Conservation (phyloP, 495 filamentous ascomycete species). For the Penicillium cosmopolitanum region DNA sequence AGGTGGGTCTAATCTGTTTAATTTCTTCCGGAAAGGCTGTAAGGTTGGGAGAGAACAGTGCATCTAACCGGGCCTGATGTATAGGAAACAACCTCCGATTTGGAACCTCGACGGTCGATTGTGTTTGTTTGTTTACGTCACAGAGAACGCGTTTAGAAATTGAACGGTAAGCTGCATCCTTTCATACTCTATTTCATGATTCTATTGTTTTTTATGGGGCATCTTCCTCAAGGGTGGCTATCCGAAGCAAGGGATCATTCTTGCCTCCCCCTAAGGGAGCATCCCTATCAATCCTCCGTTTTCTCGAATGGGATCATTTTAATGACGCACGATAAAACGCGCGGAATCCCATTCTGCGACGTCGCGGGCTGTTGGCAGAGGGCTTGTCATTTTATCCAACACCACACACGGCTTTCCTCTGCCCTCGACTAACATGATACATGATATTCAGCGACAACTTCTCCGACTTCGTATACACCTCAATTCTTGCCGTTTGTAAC, state of each 20-base stretch:
- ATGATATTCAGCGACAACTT: slow-evolving; percentile 14
- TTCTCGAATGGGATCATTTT: slow-evolving; percentile 20
- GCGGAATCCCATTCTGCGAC: slow-evolving; percentile 20
- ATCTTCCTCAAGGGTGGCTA: slow-evolving; percentile 14
- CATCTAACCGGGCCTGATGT: not conserved
- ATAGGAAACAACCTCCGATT: slow-evolving; percentile 8
- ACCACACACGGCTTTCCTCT: slow-evolving; percentile 7
- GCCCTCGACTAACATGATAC: slow-evolving; percentile 20
- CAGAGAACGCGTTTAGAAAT: slow-evolving; percentile 23
- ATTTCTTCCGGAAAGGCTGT: not conserved
- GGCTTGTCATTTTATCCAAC: slow-evolving; percentile 5
- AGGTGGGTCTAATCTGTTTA: not conserved
- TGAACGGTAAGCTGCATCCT: slow-evolving; percentile 30
- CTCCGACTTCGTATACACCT: slow-evolving; percentile 4
- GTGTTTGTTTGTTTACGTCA: slow-evolving; percentile 29
- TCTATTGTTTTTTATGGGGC: slow-evolving; percentile 9
- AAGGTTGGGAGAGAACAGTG: slow-evolving; percentile 1
- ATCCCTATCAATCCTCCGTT: slow-evolving; percentile 19
- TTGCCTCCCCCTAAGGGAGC: slow-evolving; percentile 15
- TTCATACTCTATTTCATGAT: slow-evolving; percentile 2
- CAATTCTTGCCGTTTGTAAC: slow-evolving; percentile 2
- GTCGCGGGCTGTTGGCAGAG: slow-evolving; percentile 6
- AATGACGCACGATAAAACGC: slow-evolving; percentile 19
- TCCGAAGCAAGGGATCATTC: slow-evolving; percentile 31
- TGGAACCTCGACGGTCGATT: slow-evolving; percentile 11